Evolutionary conservation across 306 rosid genomes (phyloP).

Genomic region (Quercus gilva): DNA sequence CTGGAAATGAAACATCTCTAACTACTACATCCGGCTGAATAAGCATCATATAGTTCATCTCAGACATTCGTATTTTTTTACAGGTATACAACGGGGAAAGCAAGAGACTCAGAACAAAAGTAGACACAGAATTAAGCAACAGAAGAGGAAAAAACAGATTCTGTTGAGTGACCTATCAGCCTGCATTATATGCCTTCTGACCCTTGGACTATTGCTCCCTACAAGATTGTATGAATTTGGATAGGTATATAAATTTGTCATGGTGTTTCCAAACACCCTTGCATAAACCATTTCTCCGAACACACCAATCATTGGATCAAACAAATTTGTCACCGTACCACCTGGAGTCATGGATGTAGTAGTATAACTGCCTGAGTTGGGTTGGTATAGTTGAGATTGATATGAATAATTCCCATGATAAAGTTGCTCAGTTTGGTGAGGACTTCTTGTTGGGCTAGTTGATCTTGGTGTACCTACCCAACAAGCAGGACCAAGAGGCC

Average conservation of each 20-base stretch:
- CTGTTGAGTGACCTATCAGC: constrained; percentile 69
- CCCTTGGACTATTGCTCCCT: constrained; percentile 52
- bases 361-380: constrained; percentile 23
- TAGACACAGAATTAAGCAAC: constrained; percentile 67
- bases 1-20: constrained; percentile 17
- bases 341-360: constrained; percentile 34
- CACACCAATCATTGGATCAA: constrained; percentile 45
- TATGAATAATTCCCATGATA: constrained; percentile 32
- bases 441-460: constrained; percentile 12
- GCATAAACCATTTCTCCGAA: constrained; percentile 71
- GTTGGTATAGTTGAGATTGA: constrained; percentile 33
- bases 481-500: constrained; percentile 58
- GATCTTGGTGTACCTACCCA: constrained; percentile 32
- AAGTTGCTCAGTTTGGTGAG: constrained; percentile 30
- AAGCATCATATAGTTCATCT: background rate
- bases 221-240: constrained; percentile 58
- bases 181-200: constrained; percentile 63
- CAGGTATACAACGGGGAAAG: constrained; percentile 22
- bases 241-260: constrained; percentile 53
- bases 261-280: constrained; percentile 66
- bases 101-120: constrained; percentile 51
- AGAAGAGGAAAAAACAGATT: constrained; percentile 71
- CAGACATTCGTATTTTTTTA: constrained; percentile 12
- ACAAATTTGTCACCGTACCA: constrained; percentile 31
- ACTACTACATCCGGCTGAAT: constrained; percentile 21